These are phyloP conservation scores for Ceratocystiopsis minuta DNA, from an alignment of 2,329 filamentous ascomycete genomes.

Conservation along the genomic window DNA sequence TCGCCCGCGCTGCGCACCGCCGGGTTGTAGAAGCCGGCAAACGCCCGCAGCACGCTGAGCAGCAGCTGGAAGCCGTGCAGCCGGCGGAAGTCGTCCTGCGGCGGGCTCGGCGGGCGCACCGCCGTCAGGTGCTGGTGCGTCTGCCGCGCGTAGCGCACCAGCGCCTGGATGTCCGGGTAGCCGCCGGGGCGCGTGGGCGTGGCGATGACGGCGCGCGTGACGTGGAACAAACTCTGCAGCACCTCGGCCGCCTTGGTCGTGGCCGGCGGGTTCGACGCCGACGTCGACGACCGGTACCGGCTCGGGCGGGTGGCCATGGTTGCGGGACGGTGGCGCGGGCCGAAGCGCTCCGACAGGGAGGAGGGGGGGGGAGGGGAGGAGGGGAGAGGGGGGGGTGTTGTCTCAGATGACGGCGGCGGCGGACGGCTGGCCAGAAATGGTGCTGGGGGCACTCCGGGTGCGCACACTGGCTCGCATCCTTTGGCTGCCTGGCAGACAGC, in stretches of 20 bases:
- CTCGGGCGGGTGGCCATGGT: constrained; percentile 23
- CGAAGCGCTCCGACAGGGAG: no score
- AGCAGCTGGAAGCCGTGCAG: constrained; percentile 61
- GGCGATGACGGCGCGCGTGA: constrained; percentile 20
- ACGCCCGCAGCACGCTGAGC: constrained; percentile 48
- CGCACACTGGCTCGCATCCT: no score
- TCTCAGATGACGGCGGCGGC: no score
- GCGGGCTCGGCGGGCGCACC: constrained; percentile 24
- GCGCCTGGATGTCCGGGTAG: constrained; percentile 29
- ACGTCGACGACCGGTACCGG: constrained; percentile 47
- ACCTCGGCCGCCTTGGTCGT: constrained; percentile 44
- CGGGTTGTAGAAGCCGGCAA: constrained; percentile 63
- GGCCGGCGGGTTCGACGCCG: constrained; percentile 34
- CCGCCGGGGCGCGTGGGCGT: constrained; percentile 13
- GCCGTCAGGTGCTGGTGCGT: constrained; percentile 46
- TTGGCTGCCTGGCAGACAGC: no score
- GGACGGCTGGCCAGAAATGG: no score
- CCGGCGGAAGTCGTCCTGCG: constrained; percentile 69
- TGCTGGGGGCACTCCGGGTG: no score
- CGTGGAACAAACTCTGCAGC: constrained; percentile 34
- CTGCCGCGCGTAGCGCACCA: constrained; percentile 40
- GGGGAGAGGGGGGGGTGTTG: no score
- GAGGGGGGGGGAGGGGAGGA: no score
- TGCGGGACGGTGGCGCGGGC: no score
- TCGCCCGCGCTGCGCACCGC: constrained; percentile 41